These are phyloP conservation scores for Blastocrithidia nonstop DNA, from an alignment of 208 protist genomes.

Conservation along the genomic window DNA sequence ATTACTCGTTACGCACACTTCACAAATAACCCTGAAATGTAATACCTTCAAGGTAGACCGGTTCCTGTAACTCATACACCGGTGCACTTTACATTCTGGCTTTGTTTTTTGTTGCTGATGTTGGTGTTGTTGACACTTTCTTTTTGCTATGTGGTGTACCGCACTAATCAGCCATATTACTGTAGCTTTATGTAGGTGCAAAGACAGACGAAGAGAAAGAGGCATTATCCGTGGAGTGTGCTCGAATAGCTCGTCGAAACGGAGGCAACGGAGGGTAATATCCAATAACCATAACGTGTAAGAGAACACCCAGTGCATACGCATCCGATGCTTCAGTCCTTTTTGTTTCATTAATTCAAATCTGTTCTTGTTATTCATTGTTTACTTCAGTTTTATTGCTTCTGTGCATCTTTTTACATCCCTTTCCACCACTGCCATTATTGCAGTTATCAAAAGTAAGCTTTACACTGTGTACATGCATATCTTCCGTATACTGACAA, in stretches of 20 bases:
- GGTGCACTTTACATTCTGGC: neutral
- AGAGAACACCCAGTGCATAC: constrained; percentile 41
- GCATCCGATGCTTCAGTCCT: constrained; percentile 12
- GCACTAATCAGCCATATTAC: neutral
- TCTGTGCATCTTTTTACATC: too few species aligned
- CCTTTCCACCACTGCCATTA: too few species aligned
- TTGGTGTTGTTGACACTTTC: constrained; percentile 2
- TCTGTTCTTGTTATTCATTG: too few species aligned
- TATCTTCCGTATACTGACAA: too few species aligned
- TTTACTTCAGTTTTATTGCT: too few species aligned
- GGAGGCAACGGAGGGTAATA: constrained; percentile 14
- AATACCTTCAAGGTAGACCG: too few species aligned
- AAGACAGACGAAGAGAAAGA: too few species aligned
- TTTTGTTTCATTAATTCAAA: constrained; percentile 7
- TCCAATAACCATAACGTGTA: constrained; percentile 35
- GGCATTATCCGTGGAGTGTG: neutral
- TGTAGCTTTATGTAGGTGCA: neutral
- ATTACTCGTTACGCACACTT: too few species aligned
- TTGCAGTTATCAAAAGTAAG: too few species aligned
- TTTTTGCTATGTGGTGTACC: neutral
- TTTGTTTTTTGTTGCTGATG: neutral
- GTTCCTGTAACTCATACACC: neutral
- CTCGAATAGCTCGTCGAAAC: constrained; percentile 4
- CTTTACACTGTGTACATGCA: too few species aligned
- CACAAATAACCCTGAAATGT: too few species aligned